Evolutionary conservation across 495 filamentous ascomycete genomes (phyloP), one percentile per base, ranked within the genome.

Genomic region (Penicillium tannophilum): DNA sequence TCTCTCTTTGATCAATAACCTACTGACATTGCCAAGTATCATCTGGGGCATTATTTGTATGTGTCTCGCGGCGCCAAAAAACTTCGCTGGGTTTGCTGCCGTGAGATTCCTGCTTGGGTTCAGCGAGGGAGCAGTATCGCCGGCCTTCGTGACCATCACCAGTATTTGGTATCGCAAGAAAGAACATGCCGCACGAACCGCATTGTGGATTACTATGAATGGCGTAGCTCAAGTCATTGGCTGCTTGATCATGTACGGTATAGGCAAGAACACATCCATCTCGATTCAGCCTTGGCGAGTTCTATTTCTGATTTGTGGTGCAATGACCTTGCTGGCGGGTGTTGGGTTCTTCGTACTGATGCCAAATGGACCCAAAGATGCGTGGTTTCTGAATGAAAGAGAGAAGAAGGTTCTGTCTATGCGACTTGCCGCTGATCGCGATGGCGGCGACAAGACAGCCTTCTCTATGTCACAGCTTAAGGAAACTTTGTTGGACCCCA

Each of bases 381-480:
- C 85, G 1, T 83, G 79, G 67, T 86, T 86, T 58, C 77, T 87
- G 16, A 78, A 60, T 24, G 69, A 77, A 10, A 73, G 78, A 24
- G 82, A 86, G 54, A 82, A 82, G 60, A 67, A 74, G 43, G 60
- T 87, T 30, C 76, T 85, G 42, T 72, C 83, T 8, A 74, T 80
- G 35, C 76, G 85, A 4, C 79, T 88, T 47, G 73, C 82, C 16
- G 65, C 70, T 5, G 85, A 88, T 55, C 77, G 79, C 50, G 86
- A 85, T 1, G 86, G 85, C 23, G 77, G 86, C 23, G 84, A 88
- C 67, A 84, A 83, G 51, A 80, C 79, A 5, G 69, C 72, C 23
- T 71, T 89, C 59, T 87, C 86, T 54, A 58, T 63, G 10, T 63
- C 72, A 33, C 87, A 89, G 64, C 65, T 87, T 6, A 70, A 62